phyloP scores from a whole-genome alignment of 129 eudicot species.

The sunflower (Helianthus annuus) region HanXRQr2.0-SUNRISE NC_035436.2:170817383-170817882 shows the following conservation, averaged over 20 bases:
- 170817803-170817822: not conserved
- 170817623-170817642: constrained; percentile 81
- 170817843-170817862: constrained; percentile 92
- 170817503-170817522: not conserved
- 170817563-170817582: constrained; percentile 6
- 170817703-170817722: constrained; percentile 96
- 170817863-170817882: constrained; percentile 81
- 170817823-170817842: constrained; percentile 44
- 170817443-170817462: constrained; percentile 54
- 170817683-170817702: constrained; percentile 89
- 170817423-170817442: constrained; percentile 85
- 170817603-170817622: constrained; percentile 24
- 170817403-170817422: constrained; percentile 83
- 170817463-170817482: constrained; percentile 12
- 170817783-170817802: constrained; percentile 10
- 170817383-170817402: constrained; percentile 73
- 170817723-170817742: constrained; percentile 8
- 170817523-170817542: not conserved
- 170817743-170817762: not conserved
- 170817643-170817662: constrained; percentile 87
- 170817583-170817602: not conserved
- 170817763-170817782: constrained; percentile 5
- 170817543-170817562: too few relatives aligned
- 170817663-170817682: constrained; percentile 88
- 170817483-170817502: not conserved